Evolutionary conservation across 768 basidiomycete species (phyloP).

Genomic region (Serpula lacrymans): DNA sequence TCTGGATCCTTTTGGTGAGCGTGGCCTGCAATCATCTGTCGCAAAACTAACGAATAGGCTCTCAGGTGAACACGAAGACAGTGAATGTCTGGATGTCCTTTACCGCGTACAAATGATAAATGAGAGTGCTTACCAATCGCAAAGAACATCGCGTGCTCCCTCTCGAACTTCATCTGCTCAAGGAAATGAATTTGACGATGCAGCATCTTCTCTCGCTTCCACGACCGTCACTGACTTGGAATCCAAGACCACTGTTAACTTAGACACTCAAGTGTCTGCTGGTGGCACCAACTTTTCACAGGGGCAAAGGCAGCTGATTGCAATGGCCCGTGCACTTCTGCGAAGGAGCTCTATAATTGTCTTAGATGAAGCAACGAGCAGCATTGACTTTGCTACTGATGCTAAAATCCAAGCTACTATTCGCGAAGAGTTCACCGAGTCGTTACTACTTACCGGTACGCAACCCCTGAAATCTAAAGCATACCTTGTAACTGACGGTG

Average conservation of each 20-base stretch:
- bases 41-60: neutral
- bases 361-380: constrained; percentile 81
- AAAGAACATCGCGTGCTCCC: constrained; percentile 46
- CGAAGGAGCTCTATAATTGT: constrained; percentile 71
- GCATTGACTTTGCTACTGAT: constrained; percentile 85
- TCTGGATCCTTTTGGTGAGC: constrained; percentile 65
- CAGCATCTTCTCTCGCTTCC: constrained; percentile 38
- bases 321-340: constrained; percentile 79
- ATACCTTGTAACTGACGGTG: constrained; percentile 3
- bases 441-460: constrained; percentile 69
- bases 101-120: constrained; percentile 76
- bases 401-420: constrained; percentile 89
- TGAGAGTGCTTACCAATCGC: constrained; percentile 45
- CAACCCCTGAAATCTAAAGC: constrained; percentile 2
- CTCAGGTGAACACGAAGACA: constrained; percentile 71
- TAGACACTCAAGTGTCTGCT: constrained; percentile 78
- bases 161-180: constrained; percentile 43
- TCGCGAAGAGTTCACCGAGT: constrained; percentile 76
- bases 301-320: constrained; percentile 85
- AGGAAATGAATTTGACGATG: constrained; percentile 36
- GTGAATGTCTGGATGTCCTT: constrained; percentile 77
- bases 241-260: constrained; percentile 50
- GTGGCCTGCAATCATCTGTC: constrained; percentile 1
- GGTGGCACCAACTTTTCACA: constrained; percentile 92
- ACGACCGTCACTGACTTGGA: constrained; percentile 52